Evolutionary conservation across 768 basidiomycete species (phyloP), one percentile per base, ranked within the genome.

Genomic region (Agaricus blazei): DNA sequence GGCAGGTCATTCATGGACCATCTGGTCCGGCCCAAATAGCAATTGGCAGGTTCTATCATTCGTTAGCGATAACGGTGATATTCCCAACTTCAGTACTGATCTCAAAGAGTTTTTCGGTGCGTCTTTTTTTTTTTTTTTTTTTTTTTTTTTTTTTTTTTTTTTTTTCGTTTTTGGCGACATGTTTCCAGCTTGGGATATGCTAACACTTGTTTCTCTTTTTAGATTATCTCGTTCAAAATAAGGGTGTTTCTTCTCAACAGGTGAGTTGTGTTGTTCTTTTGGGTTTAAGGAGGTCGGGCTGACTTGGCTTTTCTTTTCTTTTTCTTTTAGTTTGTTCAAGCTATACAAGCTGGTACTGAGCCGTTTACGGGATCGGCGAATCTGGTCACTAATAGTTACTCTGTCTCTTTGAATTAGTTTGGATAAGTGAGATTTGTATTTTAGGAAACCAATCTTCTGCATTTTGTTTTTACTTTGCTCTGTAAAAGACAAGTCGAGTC

Each of bases 1-100:
- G 34, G 80, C 72, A 2, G 79, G 78, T 36, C 69, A 80, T 63
- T 73, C 73, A 1, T 85, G 82, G 82, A 73, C 78, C 58, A 67
- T 83, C 31, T 84, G 81, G 81, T 68, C 64, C 46, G 81, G 81
- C 23, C 75, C 79, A 3, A 80, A 80, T 63, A 50, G 68, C 19
- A 78, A 78, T 68, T 82, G 80, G 80, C 63, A 82, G 64, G 80
- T 81, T 11, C 65, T 79, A 58, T 81, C 80, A 8, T 84, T 84
- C 66, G 77, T 83, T 59, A 78, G 72, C 59, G 64, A 70, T 1
- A 52, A 67, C 2, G 80, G 77, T 0, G 65, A 82, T 60, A 72
- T 84, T 65, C 78, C 64, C 38, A 64, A 73, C 62, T 84, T 83
- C 70, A 72, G 65, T 53, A 78, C 62, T 23, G 80, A 83, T 59